Percentiles rank a stretch among this genome's conserved stretches.
Evolutionary conservation across 192 early-diverging fungal species (phyloP).

Genomic region (Coemansia aciculifera): DNA sequence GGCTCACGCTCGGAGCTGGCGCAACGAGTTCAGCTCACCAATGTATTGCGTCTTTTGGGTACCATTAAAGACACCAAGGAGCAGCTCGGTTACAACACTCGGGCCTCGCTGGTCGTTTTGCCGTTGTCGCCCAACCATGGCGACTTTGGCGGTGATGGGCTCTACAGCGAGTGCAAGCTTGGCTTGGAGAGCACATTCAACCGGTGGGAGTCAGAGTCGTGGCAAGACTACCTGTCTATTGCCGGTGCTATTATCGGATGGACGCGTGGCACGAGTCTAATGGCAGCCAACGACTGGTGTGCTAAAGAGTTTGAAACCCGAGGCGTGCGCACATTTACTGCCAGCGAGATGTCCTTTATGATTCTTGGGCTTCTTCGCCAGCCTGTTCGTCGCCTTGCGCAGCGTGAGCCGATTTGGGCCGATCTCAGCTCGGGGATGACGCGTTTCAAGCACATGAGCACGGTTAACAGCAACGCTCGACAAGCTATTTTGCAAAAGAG

Average conservation of each 20-base stretch:
- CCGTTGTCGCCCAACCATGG: constrained; percentile 97
- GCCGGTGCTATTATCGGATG: constrained; percentile 94
- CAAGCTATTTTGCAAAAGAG: constrained; percentile 5
- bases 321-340: constrained; percentile 90
- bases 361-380: constrained; percentile 85
- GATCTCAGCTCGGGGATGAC: constrained; percentile 86
- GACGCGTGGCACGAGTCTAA: constrained; percentile 96
- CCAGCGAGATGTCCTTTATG: constrained; percentile 93
- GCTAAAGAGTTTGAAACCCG: constrained; percentile 84
- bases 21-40: constrained; percentile 93
- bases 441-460: constrained; percentile 54
- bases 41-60: constrained; percentile 84
- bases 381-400: constrained; percentile 69
- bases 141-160: constrained; percentile 88
- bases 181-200: constrained; percentile 88
- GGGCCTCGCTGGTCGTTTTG: constrained; percentile 83
- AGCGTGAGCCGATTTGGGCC: constrained; percentile 80
- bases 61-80: constrained; percentile 83
- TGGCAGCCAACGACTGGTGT: constrained; percentile 87
- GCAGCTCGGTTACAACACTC: constrained; percentile 70
- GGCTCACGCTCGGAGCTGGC: constrained; percentile 89
- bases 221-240: constrained; percentile 84
- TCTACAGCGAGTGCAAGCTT: constrained; percentile 94
- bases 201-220: constrained; percentile 88
- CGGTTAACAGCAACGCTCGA: neutral